Percentiles rank a stretch among this genome's conserved stretches.
Conservation (phyloP, 257 asterid genomes). For the Nicotiana otophora region DNA sequence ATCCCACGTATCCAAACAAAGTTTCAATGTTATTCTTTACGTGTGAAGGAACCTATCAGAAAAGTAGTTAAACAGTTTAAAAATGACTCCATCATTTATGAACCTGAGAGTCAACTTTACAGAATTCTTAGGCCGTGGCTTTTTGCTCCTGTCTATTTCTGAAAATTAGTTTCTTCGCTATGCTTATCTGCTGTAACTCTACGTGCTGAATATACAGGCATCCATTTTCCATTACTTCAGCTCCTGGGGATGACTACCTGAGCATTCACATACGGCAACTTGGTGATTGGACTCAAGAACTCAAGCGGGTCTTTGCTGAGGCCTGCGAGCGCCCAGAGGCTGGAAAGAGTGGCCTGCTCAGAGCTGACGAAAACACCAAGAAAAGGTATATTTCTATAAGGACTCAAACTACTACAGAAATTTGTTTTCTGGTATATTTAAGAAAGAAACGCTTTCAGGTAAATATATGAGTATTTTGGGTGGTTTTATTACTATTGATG, state of each 20-base stretch:
- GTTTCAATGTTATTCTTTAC: not conserved
- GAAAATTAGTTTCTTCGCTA: not conserved
- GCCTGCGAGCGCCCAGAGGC: slow-evolving; percentile 70
- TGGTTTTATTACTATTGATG: not conserved
- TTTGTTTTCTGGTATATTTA: not conserved
- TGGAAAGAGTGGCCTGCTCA: slow-evolving; percentile 82
- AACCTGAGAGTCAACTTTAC: not conserved
- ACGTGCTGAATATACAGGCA: slow-evolving; percentile 48
- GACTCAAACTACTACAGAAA: not conserved
- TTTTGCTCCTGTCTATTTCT: not conserved
- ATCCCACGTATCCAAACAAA: not conserved
- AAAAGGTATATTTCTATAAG: slow-evolving; percentile 37
- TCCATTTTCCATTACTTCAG: slow-evolving; percentile 95
- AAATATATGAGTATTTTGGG: not conserved
- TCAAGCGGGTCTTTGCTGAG: slow-evolving; percentile 78
- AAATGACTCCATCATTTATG: not conserved
- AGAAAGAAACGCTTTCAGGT: not conserved
- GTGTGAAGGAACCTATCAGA: not conserved
- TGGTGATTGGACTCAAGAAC: slow-evolving; percentile 95
- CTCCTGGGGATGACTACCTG: slow-evolving; percentile 90
- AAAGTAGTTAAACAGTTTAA: not conserved
- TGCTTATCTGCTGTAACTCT: not conserved
- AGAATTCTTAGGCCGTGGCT: not conserved
- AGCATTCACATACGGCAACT: slow-evolving; percentile 90
- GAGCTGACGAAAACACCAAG: slow-evolving; percentile 89